Conservation (phyloP, 1,139 yeast species). For the Torulaspora pretoriensis region DNA sequence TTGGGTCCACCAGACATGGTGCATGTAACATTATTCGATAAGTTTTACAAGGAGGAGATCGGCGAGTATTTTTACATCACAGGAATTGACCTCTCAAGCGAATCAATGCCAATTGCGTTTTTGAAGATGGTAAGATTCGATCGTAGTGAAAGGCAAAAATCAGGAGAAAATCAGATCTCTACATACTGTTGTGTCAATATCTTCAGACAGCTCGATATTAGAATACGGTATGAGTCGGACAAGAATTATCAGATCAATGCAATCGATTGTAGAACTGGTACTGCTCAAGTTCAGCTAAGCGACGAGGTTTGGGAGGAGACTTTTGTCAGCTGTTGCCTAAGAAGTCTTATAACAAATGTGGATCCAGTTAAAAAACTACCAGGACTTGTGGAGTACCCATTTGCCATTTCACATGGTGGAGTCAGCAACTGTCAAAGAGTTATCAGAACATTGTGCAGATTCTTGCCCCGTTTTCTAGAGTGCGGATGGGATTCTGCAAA, state of each 20-base stretch:
- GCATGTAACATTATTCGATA: slow-evolving; percentile 51
- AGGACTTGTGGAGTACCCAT: slow-evolving; percentile 43
- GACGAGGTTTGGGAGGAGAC: slow-evolving; percentile 70
- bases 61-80: slow-evolving; percentile 47
- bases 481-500: slow-evolving; percentile 64
- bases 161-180: slow-evolving; percentile 41
- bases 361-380: slow-evolving; percentile 61
- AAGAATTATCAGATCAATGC: slow-evolving; percentile 42
- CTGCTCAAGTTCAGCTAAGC: slow-evolving; percentile 28
- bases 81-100: slow-evolving; percentile 58
- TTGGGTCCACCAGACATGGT: slow-evolving; percentile 92
- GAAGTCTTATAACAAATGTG: slow-evolving; percentile 67
- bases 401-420: slow-evolving; percentile 39
- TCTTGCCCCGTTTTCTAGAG: slow-evolving; percentile 63
- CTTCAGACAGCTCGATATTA: slow-evolving; percentile 62
- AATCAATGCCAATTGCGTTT: slow-evolving; percentile 64
- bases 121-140: slow-evolving; percentile 66
- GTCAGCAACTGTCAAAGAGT: slow-evolving; percentile 50
- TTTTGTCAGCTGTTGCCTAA: slow-evolving; percentile 66
- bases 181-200: slow-evolving; percentile 63
- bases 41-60: slow-evolving; percentile 38
- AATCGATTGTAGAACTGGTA: slow-evolving; percentile 35
- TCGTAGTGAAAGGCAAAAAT: slow-evolving; percentile 21
- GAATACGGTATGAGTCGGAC: slow-evolving; percentile 63
- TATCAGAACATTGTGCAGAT: slow-evolving; percentile 54